phyloP scores from a whole-genome alignment of 768 basidiomycete species.

The Megacollybia marginata region DNA sequence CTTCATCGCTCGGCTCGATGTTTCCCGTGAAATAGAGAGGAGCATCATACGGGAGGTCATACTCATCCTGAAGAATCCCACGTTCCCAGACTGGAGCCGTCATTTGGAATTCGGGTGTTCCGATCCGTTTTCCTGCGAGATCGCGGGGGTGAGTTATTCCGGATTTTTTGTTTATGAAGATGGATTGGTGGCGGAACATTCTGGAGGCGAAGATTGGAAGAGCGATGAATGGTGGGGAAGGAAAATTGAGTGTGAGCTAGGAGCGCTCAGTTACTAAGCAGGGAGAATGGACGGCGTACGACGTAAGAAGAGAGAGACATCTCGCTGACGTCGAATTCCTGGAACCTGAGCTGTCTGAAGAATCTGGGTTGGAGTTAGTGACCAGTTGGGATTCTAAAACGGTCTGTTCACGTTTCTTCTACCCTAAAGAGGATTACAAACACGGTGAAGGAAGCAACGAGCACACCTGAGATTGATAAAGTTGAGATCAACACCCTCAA shows the following conservation, averaged over 20 bases:
- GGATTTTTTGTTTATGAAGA: conserved; percentile 10
- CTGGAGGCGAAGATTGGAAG: conserved; percentile 12
- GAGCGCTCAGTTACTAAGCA: background rate
- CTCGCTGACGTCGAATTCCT: conserved; percentile 13
- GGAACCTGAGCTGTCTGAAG: conserved; percentile 11
- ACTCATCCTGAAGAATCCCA: conserved; percentile 12
- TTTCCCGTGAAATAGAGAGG: conserved; percentile 11
- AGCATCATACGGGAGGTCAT: conserved; percentile 7
- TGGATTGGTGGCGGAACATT: conserved; percentile 14
- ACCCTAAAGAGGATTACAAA: background rate
- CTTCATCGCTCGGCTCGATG: conserved; percentile 8
- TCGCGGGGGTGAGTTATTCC: conserved; percentile 9
- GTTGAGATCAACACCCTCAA: conserved; percentile 12
- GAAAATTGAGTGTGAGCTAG: background rate
- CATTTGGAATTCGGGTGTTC: conserved; percentile 15
- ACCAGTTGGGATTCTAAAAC: background rate
- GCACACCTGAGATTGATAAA: conserved; percentile 11
- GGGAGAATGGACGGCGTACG: conserved; percentile 5
- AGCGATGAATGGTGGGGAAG: conserved; percentile 10
- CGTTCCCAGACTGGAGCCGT: conserved; percentile 14
- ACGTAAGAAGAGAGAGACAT: conserved; percentile 12
- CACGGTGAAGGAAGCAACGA: background rate
- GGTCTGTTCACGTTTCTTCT: background rate
- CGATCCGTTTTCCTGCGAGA: conserved; percentile 9
- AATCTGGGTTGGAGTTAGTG: conserved; percentile 6